These are phyloP conservation scores for Pleurotus djamor DNA, from an alignment of 768 basidiomycete genomes.

Conservation along the genomic window DNA sequence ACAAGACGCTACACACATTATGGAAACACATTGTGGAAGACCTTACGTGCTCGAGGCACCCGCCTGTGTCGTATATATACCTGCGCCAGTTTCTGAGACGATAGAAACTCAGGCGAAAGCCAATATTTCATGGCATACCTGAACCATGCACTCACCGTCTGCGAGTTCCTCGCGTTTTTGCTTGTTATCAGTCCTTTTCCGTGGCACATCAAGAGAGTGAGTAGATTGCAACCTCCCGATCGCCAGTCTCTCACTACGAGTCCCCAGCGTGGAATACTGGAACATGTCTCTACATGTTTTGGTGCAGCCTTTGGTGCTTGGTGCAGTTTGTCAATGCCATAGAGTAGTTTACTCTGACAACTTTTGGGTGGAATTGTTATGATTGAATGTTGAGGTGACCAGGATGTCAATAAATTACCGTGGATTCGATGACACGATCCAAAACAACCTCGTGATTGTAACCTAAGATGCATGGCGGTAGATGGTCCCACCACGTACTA, in stretches of 20 bases:
- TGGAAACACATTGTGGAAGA: too few relatives aligned
- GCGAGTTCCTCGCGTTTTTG: not conserved
- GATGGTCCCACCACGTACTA: not conserved
- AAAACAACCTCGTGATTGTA: not conserved
- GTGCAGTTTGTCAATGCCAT: slow-evolving; percentile 43
- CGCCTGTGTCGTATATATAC: too few relatives aligned
- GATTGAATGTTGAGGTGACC: too few relatives aligned
- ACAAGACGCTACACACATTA: too few relatives aligned
- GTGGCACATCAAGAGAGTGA: slow-evolving; percentile 1
- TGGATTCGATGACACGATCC: not conserved
- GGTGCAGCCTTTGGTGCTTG: slow-evolving; percentile 40
- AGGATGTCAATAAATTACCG: not conserved
- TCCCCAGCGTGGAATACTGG: slow-evolving; percentile 44
- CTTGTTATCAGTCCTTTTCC: not conserved
- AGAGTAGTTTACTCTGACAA: slow-evolving; percentile 28
- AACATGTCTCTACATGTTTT: slow-evolving; percentile 48
- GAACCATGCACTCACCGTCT: not conserved
- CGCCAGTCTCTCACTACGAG: not conserved
- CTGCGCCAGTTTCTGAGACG: too few relatives aligned
- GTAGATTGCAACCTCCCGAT: not conserved
- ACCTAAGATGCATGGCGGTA: not conserved
- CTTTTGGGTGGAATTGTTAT: too few relatives aligned
- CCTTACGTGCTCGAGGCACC: too few relatives aligned
- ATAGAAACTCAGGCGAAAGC: too few relatives aligned
- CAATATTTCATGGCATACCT: not conserved